phyloP scores from a whole-genome alignment of 257 asterid species.

The Solanum acaule region DNA sequence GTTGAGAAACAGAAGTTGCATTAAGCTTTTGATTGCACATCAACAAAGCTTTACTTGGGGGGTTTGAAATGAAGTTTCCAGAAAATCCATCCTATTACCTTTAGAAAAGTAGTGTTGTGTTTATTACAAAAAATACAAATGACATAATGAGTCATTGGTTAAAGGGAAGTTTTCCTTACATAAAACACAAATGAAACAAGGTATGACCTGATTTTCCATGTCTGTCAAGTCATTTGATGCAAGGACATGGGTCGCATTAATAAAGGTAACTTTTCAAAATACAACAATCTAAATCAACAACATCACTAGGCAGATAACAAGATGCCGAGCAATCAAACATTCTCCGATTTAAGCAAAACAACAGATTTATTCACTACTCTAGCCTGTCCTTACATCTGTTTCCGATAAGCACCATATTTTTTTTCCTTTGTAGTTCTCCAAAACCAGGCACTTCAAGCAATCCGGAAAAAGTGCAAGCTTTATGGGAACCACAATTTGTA shows the following conservation, averaged over 20 bases:
- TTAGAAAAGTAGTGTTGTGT: background rate
- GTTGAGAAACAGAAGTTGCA: background rate
- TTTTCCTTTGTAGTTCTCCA: background rate
- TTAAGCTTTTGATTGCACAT: background rate
- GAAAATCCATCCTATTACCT: background rate
- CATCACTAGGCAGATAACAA: background rate
- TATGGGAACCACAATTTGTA: background rate
- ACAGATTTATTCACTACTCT: background rate
- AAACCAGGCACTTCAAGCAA: background rate
- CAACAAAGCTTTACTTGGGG: background rate
- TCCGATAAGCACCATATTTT: background rate
- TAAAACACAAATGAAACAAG: background rate
- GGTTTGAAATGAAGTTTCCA: background rate
- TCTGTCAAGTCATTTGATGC: background rate
- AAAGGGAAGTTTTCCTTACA: background rate
- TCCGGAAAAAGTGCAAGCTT: background rate
- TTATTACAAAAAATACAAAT: background rate
- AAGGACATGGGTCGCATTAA: background rate
- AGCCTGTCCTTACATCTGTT: background rate
- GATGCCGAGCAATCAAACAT: background rate
- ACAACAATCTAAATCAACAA: background rate
- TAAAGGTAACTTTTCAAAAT: background rate
- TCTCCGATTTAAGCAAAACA: background rate
- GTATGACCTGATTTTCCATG: background rate
- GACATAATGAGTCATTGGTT: background rate